Base-by-base conservation (phyloP, 202 grass and related monocot species). In the Cymbopogon flexuosus region DNA sequence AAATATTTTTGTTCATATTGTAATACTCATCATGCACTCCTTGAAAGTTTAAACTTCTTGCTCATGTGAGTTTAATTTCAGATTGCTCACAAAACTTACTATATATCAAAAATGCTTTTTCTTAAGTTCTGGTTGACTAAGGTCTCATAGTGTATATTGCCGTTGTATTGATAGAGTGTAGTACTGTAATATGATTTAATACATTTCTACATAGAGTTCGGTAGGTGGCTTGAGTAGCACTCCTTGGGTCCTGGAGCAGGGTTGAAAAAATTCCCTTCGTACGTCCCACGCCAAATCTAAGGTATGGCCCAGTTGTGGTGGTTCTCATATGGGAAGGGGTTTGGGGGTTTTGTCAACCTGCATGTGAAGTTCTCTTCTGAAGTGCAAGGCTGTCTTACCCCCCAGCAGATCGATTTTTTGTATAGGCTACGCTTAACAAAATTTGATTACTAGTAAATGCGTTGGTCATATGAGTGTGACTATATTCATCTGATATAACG, bases 401-500 rank as follows among this genome's bases (percentile, higher is more conserved):
- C 15, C 51, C 51, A 0, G 18, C 18, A 57, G 52, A n/a, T 57
- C n/a, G 8, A 57, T 22, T 62, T 62, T 27, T 14, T 62, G 30
- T 7, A 51, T 66, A 31, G 65, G 67, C 68, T 33, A 13, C 49
- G 68, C 7, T 27, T 80, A 57, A 59, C 1, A 69, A 79, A 43
- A 40, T 15, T 24, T 40, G 16, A 22, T 68, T 71, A 79, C 51
- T 22, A 40, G 40, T 41, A 61, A 18, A 51, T 33, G 10, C 33
- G 76, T 6, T 60, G 19, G 68, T 80, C 35, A 74, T 58, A 60
- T 8, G 2, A 68, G 46, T 16, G 70, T 84, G 22, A 78, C 56
- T 35, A 65, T 12, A 39, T 51, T 68, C 16, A 75, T 79, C 71
- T 5, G 12, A 12, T 45, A 65, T 64, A 63, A 70, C 33, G 11